Evolutionary conservation across 805 yeast genomes (phyloP).

Genomic region (Phaffomyces opuntiae): DNA sequence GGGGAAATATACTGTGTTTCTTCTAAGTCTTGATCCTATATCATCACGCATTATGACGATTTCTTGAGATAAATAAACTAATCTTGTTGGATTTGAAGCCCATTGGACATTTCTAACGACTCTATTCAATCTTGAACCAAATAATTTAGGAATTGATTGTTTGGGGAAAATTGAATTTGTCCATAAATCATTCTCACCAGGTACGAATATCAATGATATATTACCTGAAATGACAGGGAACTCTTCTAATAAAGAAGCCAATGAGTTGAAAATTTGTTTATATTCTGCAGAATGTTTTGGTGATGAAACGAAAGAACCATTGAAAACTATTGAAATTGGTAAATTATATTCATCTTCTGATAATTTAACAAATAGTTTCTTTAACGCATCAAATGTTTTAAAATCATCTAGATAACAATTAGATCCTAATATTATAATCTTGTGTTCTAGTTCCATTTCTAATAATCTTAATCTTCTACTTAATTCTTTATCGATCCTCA

Average conservation of each 20-base stretch:
- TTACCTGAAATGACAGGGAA: slow-evolving; percentile 46
- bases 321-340: slow-evolving; percentile 68
- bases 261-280: slow-evolving; percentile 62
- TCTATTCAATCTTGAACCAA: slow-evolving; percentile 60
- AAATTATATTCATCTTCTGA: slow-evolving; percentile 39
- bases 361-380: slow-evolving; percentile 50
- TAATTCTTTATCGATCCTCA: slow-evolving; percentile 57
- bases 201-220: slow-evolving; percentile 64
- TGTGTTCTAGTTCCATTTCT: slow-evolving; percentile 57
- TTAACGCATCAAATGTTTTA: slow-evolving; percentile 53
- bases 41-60: slow-evolving; percentile 71
- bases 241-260: slow-evolving; percentile 58
- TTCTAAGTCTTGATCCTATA: slow-evolving; percentile 57
- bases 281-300: slow-evolving; percentile 59
- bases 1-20: slow-evolving; percentile 58
- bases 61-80: slow-evolving; percentile 80
- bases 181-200: slow-evolving; percentile 96
- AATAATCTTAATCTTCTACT: slow-evolving; percentile 45
- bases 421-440: slow-evolving; percentile 66
- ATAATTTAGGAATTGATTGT: slow-evolving; percentile 59
- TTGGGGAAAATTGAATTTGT: slow-evolving; percentile 75
- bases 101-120: slow-evolving; percentile 46
- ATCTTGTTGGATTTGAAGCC: slow-evolving; percentile 72
- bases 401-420: slow-evolving; percentile 61
- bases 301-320: slow-evolving; percentile 70